phyloP scores from a whole-genome alignment of 208 protist species.

The Kentomonas sorsogonicus region DNA sequence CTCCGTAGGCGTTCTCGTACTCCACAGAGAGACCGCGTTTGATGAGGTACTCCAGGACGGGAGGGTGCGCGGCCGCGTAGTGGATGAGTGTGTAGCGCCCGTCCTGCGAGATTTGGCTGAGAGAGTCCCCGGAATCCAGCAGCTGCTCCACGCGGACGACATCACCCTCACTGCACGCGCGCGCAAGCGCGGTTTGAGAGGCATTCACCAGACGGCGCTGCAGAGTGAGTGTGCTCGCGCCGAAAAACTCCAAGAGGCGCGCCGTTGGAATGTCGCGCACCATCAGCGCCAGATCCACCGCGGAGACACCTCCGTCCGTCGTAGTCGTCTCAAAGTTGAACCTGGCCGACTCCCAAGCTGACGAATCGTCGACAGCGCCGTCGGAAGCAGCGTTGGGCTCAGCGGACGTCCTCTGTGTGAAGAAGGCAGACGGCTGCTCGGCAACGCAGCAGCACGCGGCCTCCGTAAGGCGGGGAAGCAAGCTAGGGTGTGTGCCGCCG shows the following conservation, averaged over 20 bases:
- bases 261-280: constrained; percentile 33
- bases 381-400: too few relatives aligned
- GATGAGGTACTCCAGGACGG: constrained; percentile 23
- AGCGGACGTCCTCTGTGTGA: too few relatives aligned
- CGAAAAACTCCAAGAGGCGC: constrained; percentile 58
- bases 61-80: constrained; percentile 67
- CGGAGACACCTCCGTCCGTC: too few relatives aligned
- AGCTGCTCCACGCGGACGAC: constrained; percentile 48
- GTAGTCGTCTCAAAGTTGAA: too few relatives aligned
- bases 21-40: constrained; percentile 63
- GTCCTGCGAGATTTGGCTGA: constrained; percentile 49
- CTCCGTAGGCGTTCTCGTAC: constrained; percentile 55
- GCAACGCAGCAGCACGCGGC: too few relatives aligned
- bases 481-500: too few relatives aligned
- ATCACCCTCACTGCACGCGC: constrained; percentile 51
- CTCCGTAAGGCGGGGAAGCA: too few relatives aligned
- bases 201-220: constrained; percentile 35
- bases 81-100: constrained; percentile 85
- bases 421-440: too few relatives aligned
- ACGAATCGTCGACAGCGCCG: too few relatives aligned
- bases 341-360: too few relatives aligned
- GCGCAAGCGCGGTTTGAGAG: constrained; percentile 53
- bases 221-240: constrained; percentile 18
- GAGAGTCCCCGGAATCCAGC: constrained; percentile 47
- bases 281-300: too few relatives aligned